Conservation (phyloP, 345 rosid genomes). For the Alliaria petiolata region DNA sequence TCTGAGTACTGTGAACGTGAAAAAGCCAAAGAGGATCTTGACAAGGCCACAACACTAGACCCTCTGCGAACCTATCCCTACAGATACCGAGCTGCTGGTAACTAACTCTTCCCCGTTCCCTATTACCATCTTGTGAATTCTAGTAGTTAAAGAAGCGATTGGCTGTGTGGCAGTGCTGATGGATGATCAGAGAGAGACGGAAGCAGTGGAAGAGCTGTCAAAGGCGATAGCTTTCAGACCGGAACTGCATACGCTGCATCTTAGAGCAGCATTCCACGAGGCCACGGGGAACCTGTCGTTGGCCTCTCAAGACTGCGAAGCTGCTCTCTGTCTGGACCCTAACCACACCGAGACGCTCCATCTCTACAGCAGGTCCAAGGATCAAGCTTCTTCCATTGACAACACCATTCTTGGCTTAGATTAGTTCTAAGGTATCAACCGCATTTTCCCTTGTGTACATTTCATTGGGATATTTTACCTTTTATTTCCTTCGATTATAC, state of each 20-base stretch:
- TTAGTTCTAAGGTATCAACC: conserved; percentile 21
- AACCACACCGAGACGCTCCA: conserved; percentile 68
- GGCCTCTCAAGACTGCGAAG: conserved; percentile 75
- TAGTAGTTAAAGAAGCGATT: background rate
- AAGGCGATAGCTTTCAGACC: conserved; percentile 89
- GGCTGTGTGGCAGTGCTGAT: conserved; percentile 55
- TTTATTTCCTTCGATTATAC: background rate
- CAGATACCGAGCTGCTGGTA: conserved; percentile 97
- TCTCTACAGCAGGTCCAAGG: conserved; percentile 59
- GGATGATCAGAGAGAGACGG: conserved; percentile 86
- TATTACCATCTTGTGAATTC: background rate
- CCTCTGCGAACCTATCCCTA: conserved; percentile 93
- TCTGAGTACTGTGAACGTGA: conserved; percentile 90
- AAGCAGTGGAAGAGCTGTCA: conserved; percentile 82
- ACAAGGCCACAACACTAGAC: conserved; percentile 76
- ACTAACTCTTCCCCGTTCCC: background rate
- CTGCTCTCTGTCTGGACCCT: conserved; percentile 92
- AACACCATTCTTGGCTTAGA: conserved; percentile 23
- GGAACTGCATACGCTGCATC: conserved; percentile 87
- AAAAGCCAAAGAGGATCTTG: conserved; percentile 73
- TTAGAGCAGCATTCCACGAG: conserved; percentile 91
- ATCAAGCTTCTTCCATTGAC: conserved; percentile 38
- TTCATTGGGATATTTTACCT: background rate
- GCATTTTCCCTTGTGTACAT: background rate
- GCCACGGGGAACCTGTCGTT: conserved; percentile 60